Base-by-base conservation (phyloP, 768 basidiomycete species). In the Gloeopeniophorella convolvens region DNA sequence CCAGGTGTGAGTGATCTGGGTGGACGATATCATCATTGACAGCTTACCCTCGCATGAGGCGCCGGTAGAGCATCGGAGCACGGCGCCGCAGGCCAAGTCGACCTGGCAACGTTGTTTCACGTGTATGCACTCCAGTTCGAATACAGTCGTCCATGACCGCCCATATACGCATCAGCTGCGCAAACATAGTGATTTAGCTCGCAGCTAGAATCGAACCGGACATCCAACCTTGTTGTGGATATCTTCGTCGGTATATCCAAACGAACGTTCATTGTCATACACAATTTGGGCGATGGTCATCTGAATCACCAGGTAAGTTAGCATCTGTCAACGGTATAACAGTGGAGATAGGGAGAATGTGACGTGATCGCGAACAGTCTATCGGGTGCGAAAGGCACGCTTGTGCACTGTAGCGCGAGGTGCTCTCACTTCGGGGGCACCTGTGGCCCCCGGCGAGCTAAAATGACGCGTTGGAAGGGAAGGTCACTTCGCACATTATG, bases 281-380 rank as follows among this genome's bases (percentile, higher is more conserved):
- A 95, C 90, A 42, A 92, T 85, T 68, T 95, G 92, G 9, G 92
- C 89, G 57, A 95, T 93, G 3, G 90, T 91, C 75, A 93, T 78
- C 91, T 94, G 59, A 27, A 43, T 45, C 40, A 30, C 15, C 35
- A 33, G 37, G 42, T 20, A 28, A 27, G 23, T 42, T 36, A 37
- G 46, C 23, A 53, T 35, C 26, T 27, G 16, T 42, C n/a, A 32
- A 35, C 24, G 31, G 36, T 15, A 12, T 18, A 27, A 18, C 44
- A 21, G 31, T n/a, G 21, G 50, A 40, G n/a, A 23, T 18, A 5
- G 42, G 35, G 44, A 46, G 18, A 40, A 24, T n/a, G 9, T 34
- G 21, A 8, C 20, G 13, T 23, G 7, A 8, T 23, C 13, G 28
- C n/a, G 13, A 13, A 15, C 7, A 34, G 39, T 23, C 20, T 13